phyloP scores from a whole-genome alignment of 176 grass and related monocot species.

The Leersia perrieri region DNA sequence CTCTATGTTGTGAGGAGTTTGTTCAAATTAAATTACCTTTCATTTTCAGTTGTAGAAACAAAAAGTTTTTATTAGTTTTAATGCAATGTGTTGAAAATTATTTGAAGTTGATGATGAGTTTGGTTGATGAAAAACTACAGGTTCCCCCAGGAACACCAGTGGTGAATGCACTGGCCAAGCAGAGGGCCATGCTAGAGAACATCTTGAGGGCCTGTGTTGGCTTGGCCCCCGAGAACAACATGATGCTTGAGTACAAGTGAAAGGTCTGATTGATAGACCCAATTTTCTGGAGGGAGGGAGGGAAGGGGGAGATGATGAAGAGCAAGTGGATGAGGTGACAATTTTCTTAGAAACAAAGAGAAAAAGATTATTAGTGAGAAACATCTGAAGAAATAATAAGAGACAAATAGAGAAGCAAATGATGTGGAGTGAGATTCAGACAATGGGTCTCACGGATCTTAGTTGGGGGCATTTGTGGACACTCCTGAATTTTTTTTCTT shows the following conservation, averaged over 20 bases:
- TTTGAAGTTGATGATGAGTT: background rate
- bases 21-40: no score
- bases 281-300: background rate
- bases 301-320: background rate
- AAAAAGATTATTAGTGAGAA: background rate
- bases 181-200: constrained; percentile 89
- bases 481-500: background rate
- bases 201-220: constrained; percentile 76
- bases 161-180: constrained; percentile 79
- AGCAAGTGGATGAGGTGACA: background rate
- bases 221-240: constrained; percentile 78
- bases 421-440: background rate
- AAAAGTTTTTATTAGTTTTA: background rate
- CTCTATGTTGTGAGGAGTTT: no score
- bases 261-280: background rate
- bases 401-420: background rate
- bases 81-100: background rate
- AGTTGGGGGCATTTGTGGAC: background rate
- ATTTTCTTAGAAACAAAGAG: background rate
- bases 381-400: constrained; percentile 9
- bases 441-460: background rate
- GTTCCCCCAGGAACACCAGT: constrained; percentile 82
- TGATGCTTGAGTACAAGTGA: constrained; percentile 92
- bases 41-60: background rate
- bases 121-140: constrained; percentile 45